Evolutionary conservation across 352 stramenopile species (phyloP), one percentile per base, ranked within the genome.

Genomic region (Pythium aquatile): DNA sequence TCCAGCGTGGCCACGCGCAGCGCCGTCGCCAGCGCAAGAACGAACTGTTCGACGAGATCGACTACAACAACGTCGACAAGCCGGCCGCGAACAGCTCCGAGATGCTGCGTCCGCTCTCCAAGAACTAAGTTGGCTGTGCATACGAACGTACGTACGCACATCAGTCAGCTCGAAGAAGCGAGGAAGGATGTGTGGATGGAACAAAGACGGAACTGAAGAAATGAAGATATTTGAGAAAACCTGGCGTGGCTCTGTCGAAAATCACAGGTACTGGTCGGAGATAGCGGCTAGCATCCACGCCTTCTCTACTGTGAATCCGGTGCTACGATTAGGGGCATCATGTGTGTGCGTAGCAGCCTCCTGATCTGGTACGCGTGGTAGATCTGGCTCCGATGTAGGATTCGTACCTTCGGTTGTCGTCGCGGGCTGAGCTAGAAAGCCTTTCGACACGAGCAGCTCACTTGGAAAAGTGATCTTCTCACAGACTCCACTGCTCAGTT

Each of bases 1-100:
- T 94, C 60, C 87, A 93, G 75, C 85, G 73, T 16, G 76, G 76
- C 61, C 83, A 94, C 64, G 64, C 89, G 58, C 74, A 88, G 68
- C 87, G 87, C 56, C 73, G 68, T 55, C 82, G 85, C 68, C 79
- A 93, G 74, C 83, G 76, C 66, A 74, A 76, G 46, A 61, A 69
- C 47, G 72, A 85, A 56, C 84, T 81, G 61, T 88, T 88, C 51
- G 83, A 88, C 44, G 75, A 92, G 13, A 70, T 93, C 40, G 81
- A 95, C 75, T 93, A 93, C 81, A 95, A 95, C 78, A 81, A 95
- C 72, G 78, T 78, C 35, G 53, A 85, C 26, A 72, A 73, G 20
- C 69, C 77, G 33, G 58, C 72, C 30, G 58, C 72, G 51, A 75
- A 73, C 60, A 77, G 68, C 66, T 77, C 61, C 17, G 71, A 86